A percentile compares a stretch with the other conserved stretches of the same genome.
phyloP scores from a whole-genome alignment of 768 basidiomycete species.

The Tylopilus plumbeoviolaceoides region DNA sequence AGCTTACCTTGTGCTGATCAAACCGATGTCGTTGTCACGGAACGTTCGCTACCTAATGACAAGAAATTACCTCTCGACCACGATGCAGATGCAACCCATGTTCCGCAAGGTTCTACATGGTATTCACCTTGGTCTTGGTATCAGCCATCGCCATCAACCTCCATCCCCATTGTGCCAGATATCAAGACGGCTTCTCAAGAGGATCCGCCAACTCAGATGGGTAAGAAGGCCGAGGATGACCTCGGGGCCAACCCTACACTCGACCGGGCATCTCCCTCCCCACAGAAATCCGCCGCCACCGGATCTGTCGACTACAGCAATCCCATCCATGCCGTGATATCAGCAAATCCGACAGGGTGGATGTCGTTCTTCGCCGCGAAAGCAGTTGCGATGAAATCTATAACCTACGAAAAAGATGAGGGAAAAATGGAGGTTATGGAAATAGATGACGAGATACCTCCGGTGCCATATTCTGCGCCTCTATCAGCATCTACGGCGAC shows the following conservation, averaged over 20 bases:
- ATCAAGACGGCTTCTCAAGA: conserved; percentile 6
- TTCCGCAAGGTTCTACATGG: conserved; percentile 43
- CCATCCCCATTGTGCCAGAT: conserved; percentile 4
- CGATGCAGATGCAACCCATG: conserved; percentile 5
- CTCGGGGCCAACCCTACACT: not conserved
- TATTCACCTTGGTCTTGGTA: conserved; percentile 67
- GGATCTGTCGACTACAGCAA: conserved; percentile 30
- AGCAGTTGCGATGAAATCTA: conserved; percentile 47
- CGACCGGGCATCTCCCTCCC: not conserved
- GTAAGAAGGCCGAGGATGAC: conserved; percentile 1
- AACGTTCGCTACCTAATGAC: not conserved
- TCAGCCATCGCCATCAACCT: conserved; percentile 24
- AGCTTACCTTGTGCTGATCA: conserved; percentile 3
- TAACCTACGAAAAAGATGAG: conserved; percentile 44
- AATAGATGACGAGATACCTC: conserved; percentile 52
- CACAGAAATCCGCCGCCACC: conserved; percentile 10
- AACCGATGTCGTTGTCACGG: not conserved
- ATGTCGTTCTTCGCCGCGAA: conserved; percentile 51
- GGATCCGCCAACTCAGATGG: conserved; percentile 3
- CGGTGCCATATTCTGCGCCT: conserved; percentile 6
- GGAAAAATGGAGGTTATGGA: conserved; percentile 77
- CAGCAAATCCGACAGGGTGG: conserved; percentile 53
- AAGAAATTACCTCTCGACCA: conserved; percentile 7
- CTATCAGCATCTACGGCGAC: conserved; percentile 13
- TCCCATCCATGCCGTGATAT: conserved; percentile 51